Conservation (phyloP, 148 eudicot genomes). For the Camellia lanceoleosa region DNA sequence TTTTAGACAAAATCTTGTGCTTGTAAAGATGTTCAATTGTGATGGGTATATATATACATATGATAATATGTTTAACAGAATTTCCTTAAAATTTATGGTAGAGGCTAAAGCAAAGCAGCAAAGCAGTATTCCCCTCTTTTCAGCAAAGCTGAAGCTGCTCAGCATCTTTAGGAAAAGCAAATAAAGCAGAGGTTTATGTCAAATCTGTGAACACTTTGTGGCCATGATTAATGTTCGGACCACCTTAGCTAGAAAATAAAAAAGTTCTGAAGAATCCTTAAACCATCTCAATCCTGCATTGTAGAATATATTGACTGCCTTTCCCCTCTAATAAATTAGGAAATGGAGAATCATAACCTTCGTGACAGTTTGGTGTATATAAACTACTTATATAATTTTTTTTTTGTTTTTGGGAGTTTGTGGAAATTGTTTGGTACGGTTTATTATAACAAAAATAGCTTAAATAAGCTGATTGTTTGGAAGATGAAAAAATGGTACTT, state of each 20-base stretch:
- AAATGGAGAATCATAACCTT: no score
- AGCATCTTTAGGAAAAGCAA: slow-evolving; percentile 8
- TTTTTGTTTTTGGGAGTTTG: no score
- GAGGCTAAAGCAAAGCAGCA: neutral
- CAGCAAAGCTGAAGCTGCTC: neutral
- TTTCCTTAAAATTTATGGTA: neutral
- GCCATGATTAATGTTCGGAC: neutral
- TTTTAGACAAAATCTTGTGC: no score
- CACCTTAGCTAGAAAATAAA: neutral
- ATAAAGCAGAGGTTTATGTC: neutral
- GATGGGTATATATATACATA: no score
- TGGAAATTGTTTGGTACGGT: no score
- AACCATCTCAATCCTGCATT: neutral
- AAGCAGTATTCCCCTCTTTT: neutral
- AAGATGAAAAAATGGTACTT: no score
- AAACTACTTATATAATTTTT: no score
- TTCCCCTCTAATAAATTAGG: no score
- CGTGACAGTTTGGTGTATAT: no score
- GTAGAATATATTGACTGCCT: neutral
- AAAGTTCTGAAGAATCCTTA: neutral
- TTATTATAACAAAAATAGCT: no score
- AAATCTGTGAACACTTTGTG: neutral
- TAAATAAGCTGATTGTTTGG: no score
- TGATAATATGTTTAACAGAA: neutral
- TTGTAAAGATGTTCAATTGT: no score